Percentiles rank a stretch among this genome's conserved stretches.
These are phyloP conservation scores for Astragalus membranaceus DNA, from an alignment of 306 rosid species.

Conservation along the genomic window DNA sequence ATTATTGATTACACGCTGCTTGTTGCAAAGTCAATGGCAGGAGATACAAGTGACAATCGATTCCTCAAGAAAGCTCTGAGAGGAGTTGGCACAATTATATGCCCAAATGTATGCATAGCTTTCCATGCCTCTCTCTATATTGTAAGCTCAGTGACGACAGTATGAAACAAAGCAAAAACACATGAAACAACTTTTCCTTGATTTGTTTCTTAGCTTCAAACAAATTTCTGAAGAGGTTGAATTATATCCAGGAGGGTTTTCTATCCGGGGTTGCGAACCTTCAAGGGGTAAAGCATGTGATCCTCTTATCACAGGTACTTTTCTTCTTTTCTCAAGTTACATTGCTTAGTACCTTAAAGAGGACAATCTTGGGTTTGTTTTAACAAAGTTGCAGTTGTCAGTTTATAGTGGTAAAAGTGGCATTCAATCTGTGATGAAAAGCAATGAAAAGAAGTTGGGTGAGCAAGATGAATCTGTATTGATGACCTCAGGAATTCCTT, in stretches of 20 bases:
- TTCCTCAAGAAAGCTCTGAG: conserved; percentile 64
- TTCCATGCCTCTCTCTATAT: conserved; percentile 7
- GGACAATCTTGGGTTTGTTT: conserved; percentile 29
- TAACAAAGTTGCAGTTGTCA: conserved; percentile 85
- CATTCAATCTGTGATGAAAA: conserved; percentile 65
- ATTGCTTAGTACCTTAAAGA: background rate
- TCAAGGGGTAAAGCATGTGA: conserved; percentile 70
- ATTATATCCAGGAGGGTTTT: conserved; percentile 72
- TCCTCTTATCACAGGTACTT: conserved; percentile 81
- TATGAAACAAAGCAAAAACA: background rate
- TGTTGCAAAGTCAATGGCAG: conserved; percentile 58
- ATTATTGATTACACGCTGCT: conserved; percentile 19
- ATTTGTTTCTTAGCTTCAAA: background rate
- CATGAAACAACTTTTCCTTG: too few relatives aligned
- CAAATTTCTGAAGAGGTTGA: background rate
- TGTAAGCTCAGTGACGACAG: background rate
- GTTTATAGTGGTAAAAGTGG: conserved; percentile 71
- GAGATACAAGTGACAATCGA: conserved; percentile 59
- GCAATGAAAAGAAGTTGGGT: conserved; percentile 59
- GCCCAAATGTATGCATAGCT: conserved; percentile 66
- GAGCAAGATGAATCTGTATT: conserved; percentile 74
- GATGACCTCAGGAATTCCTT: conserved; percentile 61
- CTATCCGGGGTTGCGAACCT: conserved; percentile 54
- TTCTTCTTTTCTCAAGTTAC: background rate
- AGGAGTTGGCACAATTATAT: conserved; percentile 81